These are phyloP conservation scores for Calocybe cyanea DNA, from an alignment of 768 basidiomycete genomes.

Conservation along the genomic window DNA sequence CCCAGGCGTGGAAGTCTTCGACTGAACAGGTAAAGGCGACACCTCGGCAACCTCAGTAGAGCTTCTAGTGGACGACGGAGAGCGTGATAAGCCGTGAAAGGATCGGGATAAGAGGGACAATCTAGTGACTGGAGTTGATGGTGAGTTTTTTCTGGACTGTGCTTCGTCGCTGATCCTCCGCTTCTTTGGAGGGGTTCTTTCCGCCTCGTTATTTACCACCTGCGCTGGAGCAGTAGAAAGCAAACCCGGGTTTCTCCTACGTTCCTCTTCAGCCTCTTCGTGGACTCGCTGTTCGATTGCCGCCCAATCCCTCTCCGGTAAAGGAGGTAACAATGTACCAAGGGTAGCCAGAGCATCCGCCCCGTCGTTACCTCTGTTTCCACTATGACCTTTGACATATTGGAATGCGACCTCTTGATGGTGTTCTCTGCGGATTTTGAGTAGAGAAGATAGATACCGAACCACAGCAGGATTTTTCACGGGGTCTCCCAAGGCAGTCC, in stretches of 20 bases:
- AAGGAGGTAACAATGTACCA: conserved; percentile 40
- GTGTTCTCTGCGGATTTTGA: conserved; percentile 44
- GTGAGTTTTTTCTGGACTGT: no score
- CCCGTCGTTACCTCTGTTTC: conserved; percentile 79
- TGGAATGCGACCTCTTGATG: conserved; percentile 60
- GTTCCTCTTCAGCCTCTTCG: conserved; percentile 6
- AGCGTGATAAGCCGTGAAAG: no score
- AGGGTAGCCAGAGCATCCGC: conserved; percentile 72
- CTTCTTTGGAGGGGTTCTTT: conserved; percentile 5
- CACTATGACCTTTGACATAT: conserved; percentile 78
- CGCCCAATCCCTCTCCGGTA: conserved; percentile 61
- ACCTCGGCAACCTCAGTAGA: no score
- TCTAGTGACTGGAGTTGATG: neutral
- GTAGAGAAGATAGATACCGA: conserved; percentile 60
- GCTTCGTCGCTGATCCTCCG: conserved; percentile 12
- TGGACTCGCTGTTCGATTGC: conserved; percentile 21
- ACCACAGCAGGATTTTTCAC: conserved; percentile 78
- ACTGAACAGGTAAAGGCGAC: no score
- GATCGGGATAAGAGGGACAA: no score
- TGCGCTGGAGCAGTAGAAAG: neutral
- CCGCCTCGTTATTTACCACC: neutral
- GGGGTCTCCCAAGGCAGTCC: conserved; percentile 39
- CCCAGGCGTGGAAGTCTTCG: no score
- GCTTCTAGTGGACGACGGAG: no score
- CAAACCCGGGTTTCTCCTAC: neutral